These are phyloP conservation scores for Salix purpurea DNA, from an alignment of 345 rosid species.

Conservation along the genomic window DNA sequence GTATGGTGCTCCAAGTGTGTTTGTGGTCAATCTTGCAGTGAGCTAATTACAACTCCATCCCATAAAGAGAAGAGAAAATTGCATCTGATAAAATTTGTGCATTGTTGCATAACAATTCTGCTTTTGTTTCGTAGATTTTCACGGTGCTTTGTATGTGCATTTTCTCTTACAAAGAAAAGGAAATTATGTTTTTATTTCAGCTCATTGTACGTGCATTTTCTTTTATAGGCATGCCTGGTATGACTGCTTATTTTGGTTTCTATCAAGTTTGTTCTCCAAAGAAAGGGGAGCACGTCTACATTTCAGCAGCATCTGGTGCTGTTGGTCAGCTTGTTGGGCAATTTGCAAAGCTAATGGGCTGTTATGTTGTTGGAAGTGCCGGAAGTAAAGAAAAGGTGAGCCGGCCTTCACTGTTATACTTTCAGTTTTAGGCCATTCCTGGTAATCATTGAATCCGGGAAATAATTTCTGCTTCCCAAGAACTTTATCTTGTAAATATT, in stretches of 20 bases:
- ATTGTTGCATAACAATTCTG: not conserved
- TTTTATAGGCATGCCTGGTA: slow-evolving; percentile 13
- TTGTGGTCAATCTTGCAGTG: not conserved
- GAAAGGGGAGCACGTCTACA: slow-evolving; percentile 10
- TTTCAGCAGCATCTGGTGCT: slow-evolving; percentile 20
- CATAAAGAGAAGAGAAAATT: not conserved
- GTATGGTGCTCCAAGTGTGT: not conserved
- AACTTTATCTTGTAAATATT: not conserved
- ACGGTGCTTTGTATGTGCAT: no score
- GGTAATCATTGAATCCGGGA: not conserved
- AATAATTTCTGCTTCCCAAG: not conserved
- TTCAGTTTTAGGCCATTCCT: not conserved
- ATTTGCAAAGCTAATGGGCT: slow-evolving; percentile 11
- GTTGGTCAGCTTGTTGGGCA: slow-evolving; percentile 22
- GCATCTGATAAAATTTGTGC: not conserved
- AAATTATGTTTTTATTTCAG: not conserved
- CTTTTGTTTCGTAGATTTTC: no score
- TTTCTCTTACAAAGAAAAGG: no score
- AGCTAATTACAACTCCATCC: not conserved
- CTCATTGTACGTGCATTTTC: no score
- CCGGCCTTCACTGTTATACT: not conserved
- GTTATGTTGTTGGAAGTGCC: slow-evolving; percentile 22
- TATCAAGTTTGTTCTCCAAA: slow-evolving; percentile 14
- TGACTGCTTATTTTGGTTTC: slow-evolving; percentile 14
- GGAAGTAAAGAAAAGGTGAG: slow-evolving; percentile 14